phyloP scores from a whole-genome alignment of 345 rosid species.

The Euphorbia lathyris region DNA sequence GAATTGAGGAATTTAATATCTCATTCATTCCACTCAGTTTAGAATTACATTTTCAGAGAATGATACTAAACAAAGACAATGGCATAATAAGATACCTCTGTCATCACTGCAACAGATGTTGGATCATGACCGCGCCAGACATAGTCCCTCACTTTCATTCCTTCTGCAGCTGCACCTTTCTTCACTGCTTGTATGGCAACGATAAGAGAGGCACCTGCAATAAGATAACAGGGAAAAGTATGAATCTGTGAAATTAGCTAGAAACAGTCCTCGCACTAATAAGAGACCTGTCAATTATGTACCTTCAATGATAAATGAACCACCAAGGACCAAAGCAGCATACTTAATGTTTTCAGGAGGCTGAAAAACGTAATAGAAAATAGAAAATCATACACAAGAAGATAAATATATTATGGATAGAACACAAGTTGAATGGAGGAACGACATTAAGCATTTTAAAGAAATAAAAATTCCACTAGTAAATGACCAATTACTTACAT shows the following conservation, averaged over 20 bases:
- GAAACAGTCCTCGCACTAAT: not conserved
- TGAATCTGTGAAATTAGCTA: not conserved
- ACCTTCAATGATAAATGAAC: constrained; percentile 95
- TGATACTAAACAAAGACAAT: not conserved
- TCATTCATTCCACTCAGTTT: not conserved
- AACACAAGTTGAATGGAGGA: constrained; percentile 9
- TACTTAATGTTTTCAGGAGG: constrained; percentile 71
- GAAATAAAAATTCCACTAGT: not conserved
- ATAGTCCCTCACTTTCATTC: constrained; percentile 84
- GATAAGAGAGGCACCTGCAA: constrained; percentile 83
- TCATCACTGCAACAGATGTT: constrained; percentile 98
- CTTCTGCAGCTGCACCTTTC: constrained; percentile 95
- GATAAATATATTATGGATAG: not conserved
- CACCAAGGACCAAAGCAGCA: constrained; percentile 95
- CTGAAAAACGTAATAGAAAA: constrained; percentile 42
- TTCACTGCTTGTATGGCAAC: constrained; percentile 96
- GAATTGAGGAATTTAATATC: not conserved
- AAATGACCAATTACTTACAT: constrained; percentile 38
- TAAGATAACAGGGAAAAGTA: constrained; percentile 16
- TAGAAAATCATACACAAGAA: constrained; percentile 14
- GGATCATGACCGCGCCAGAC: constrained; percentile 99
- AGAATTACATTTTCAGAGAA: not conserved
- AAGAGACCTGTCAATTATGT: constrained; percentile 16
- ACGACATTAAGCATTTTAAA: not conserved
- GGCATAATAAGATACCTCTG: constrained; percentile 55